Evolutionary conservation across 2,329 filamentous ascomycete species (phyloP).

Genomic region (Zelopaecilomyces penicillatus): DNA sequence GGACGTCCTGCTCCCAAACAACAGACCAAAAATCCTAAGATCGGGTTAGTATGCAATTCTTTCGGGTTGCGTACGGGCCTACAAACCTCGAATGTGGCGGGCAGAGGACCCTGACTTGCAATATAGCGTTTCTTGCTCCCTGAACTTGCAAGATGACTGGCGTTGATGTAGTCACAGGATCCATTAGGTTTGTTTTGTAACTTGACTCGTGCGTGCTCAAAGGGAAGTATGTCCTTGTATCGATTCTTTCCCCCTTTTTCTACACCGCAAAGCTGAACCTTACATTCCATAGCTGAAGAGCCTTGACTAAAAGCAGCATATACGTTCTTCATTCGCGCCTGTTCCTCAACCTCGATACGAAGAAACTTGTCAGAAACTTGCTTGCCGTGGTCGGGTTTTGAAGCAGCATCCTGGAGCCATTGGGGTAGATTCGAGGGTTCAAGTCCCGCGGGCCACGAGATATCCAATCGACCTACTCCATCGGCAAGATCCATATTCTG

Average conservation of each 20-base stretch:
- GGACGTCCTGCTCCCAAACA: constrained; percentile 92
- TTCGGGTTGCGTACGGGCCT: neutral
- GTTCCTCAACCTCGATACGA: constrained; percentile 73
- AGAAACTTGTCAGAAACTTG: constrained; percentile 76
- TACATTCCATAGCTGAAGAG: constrained; percentile 14
- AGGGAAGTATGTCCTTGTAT: constrained; percentile 96
- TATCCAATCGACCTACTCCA: constrained; percentile 77
- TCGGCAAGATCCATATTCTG: constrained; percentile 94
- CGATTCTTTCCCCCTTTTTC: constrained; percentile 93
- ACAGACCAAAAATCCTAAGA: constrained; percentile 92
- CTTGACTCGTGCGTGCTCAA: constrained; percentile 84
- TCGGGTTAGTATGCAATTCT: constrained; percentile 17
- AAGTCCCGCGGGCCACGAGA: constrained; percentile 38
- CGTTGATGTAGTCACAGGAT: constrained; percentile 90
- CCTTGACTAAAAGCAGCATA: constrained; percentile 43
- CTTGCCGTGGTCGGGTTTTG: constrained; percentile 65
- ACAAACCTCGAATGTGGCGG: constrained; percentile 79
- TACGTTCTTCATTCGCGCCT: constrained; percentile 84
- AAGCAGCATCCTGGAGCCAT: constrained; percentile 68
- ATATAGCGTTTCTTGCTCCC: constrained; percentile 90
- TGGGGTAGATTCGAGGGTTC: constrained; percentile 51
- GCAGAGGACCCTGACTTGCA: constrained; percentile 87
- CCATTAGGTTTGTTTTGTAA: constrained; percentile 59
- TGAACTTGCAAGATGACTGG: constrained; percentile 72
- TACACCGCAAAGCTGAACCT: constrained; percentile 76